These are phyloP conservation scores for Incumbomyces lentus DNA, from an alignment of 2,329 filamentous ascomycete species.

Conservation along the genomic window DNA sequence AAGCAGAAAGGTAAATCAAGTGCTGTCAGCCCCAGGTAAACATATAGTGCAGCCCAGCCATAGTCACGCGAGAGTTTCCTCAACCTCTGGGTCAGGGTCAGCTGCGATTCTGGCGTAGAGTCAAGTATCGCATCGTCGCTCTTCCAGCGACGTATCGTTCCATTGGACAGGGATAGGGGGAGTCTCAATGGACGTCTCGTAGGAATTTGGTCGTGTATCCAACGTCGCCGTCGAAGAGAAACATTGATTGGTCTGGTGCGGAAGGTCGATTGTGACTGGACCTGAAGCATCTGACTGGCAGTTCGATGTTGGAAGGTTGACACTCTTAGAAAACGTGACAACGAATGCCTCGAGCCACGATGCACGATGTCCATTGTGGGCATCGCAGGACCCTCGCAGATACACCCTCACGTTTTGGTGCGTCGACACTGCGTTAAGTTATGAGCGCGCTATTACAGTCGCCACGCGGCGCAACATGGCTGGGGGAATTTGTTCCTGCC, in stretches of 20 bases:
- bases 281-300: slow-evolving; percentile 6
- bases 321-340: slow-evolving; percentile 9
- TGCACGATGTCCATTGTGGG: slow-evolving; percentile 14
- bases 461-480: no score
- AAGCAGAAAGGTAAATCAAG: slow-evolving; percentile 96
- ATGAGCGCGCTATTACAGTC: no score
- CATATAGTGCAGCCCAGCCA: slow-evolving; percentile 85
- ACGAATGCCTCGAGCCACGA: slow-evolving; percentile 7
- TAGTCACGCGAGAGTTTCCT: slow-evolving; percentile 85
- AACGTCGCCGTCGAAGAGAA: slow-evolving; percentile 3
- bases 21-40: slow-evolving; percentile 73
- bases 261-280: slow-evolving; percentile 11
- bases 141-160: slow-evolving; percentile 1
- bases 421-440: no score
- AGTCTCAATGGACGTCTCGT: slow-evolving; percentile 7
- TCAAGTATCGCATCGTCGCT: slow-evolving; percentile 16
- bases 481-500: no score
- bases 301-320: slow-evolving; percentile 5
- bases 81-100: slow-evolving; percentile 54
- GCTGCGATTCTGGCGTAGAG: slow-evolving; percentile 15
- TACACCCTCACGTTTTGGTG: no score
- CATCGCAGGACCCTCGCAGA: neutral
- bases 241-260: slow-evolving; percentile 12
- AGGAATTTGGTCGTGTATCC: slow-evolving; percentile 4
- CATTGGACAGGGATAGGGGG: slow-evolving; percentile 13